Base-by-base conservation (phyloP, 148 eudicot species). In the Pouteria glomerata region DNA sequence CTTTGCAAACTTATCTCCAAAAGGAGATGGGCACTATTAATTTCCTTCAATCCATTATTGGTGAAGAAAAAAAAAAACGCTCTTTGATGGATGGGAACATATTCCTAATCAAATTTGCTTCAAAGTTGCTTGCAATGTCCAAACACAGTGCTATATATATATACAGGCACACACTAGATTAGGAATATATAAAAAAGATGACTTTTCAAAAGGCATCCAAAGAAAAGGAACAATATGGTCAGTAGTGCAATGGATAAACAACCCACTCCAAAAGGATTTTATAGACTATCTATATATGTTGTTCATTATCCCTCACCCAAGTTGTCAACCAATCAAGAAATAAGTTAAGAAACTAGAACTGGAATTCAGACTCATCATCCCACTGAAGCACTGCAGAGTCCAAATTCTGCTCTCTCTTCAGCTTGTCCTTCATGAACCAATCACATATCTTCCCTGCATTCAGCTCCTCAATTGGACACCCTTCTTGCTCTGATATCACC, bases 341-440 rank as follows among this genome's bases (percentile, higher is more conserved):
- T 8, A 69, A 55, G 35, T 16, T 47, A 51, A 51, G 33, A 33
- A 2, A 14, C 69, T 67, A 90, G n/a, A 82, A 45, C 67, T 78
- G 84, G 27, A 83, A 81, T 48, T 89, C 83, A 57, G 87, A 85
- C 44, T 39, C 44, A 52, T 93, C 97, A 70, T 88, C 91, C 95
- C 97, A 93, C 60, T 90, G 97, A 58, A 93, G 98, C 4, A 93
- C 91, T 39, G 96, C 93, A 53, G 90, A 82, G 0, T 87, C 98
- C 76, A 86, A 51, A 68, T 90, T 85, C 64, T 93, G 98, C 72
- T 90, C 97, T 68, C 95, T 76, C 68, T 82, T 93, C 2, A 93
- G 86, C 83, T 89, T 93, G 70, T 93, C 98, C 77, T 93, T 93
- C 51, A 93, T 48, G 66, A 93, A 93, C 97, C 98, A 93, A 78